Evolutionary conservation across 805 yeast genomes (phyloP).

Genomic region (Sugiyamaella boreocaroliniensis): DNA sequence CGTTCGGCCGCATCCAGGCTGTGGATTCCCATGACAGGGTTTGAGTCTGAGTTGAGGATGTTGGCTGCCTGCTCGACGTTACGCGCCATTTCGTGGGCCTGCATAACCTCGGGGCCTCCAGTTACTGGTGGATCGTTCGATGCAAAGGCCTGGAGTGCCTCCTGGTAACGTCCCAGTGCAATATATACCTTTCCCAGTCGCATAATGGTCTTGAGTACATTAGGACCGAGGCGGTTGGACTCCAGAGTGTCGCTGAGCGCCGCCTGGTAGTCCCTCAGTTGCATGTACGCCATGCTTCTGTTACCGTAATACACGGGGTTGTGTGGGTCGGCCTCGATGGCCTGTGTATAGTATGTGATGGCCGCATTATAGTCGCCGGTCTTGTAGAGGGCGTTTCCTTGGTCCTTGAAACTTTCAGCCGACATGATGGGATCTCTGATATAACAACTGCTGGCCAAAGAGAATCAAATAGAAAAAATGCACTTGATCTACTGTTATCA

Average conservation of each 20-base stretch:
- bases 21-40: constrained; percentile 31
- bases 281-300: constrained; percentile 35
- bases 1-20: constrained; percentile 34
- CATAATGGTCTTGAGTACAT: constrained; percentile 29
- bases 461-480: background rate
- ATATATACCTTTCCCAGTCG: constrained; percentile 34
- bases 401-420: constrained; percentile 28
- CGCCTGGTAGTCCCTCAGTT: constrained; percentile 25
- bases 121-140: constrained; percentile 19
- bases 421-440: constrained; percentile 1
- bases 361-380: constrained; percentile 30
- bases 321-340: constrained; percentile 32
- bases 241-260: constrained; percentile 32
- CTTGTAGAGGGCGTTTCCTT: constrained; percentile 36
- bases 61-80: constrained; percentile 30
- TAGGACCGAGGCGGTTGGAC: constrained; percentile 28
- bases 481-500: no score
- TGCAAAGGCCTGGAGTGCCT: constrained; percentile 28
- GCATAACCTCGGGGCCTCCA: constrained; percentile 19
- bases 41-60: constrained; percentile 17
- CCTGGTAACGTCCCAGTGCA: constrained; percentile 30
- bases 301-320: constrained; percentile 34
- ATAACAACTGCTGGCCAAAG: background rate
- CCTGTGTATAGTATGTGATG: constrained; percentile 29
- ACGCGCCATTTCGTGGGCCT: constrained; percentile 33